phyloP scores from a whole-genome alignment of 352 stramenopile species.

The Pythium pyrilobum region DNA sequence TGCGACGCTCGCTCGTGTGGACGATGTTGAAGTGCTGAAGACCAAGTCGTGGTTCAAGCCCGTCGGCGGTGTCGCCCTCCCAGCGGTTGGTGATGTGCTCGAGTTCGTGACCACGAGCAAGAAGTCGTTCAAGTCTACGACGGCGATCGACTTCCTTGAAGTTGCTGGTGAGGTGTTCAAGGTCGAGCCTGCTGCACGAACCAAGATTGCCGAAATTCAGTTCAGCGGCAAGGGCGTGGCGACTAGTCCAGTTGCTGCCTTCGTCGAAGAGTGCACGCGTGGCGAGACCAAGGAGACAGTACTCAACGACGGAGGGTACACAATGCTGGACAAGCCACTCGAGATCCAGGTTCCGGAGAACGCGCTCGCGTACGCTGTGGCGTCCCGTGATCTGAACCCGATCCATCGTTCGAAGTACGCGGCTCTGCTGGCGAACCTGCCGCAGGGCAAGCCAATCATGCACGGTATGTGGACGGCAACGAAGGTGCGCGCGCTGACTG shows the following conservation, averaged over 20 bases:
- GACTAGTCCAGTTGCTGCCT: slow-evolving; percentile 9
- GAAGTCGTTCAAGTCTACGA: slow-evolving; percentile 47
- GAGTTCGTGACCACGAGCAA: slow-evolving; percentile 47
- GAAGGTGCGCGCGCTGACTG: slow-evolving; percentile 72
- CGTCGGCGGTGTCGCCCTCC: slow-evolving; percentile 4
- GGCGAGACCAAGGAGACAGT: slow-evolving; percentile 18
- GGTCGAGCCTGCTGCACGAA: slow-evolving; percentile 22
- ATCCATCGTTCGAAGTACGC: slow-evolving; percentile 81
- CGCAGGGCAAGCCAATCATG: slow-evolving; percentile 76
- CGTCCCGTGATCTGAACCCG: slow-evolving; percentile 82
- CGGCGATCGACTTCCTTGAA: slow-evolving; percentile 34
- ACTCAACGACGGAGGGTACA: slow-evolving; percentile 51
- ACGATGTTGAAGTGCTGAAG: slow-evolving; percentile 56
- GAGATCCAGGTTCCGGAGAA: slow-evolving; percentile 58
- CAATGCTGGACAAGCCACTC: slow-evolving; percentile 62
- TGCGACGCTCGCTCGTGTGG: slow-evolving; percentile 30
- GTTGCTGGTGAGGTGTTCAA: slow-evolving; percentile 46
- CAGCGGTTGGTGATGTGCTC: slow-evolving; percentile 43
- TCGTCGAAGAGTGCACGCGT: slow-evolving; percentile 1
- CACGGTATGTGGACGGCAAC: slow-evolving; percentile 85
- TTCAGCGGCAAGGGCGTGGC: slow-evolving; percentile 10
- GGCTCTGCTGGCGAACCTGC: slow-evolving; percentile 68
- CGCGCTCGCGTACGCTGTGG: slow-evolving; percentile 66
- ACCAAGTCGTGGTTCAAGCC: slow-evolving; percentile 64
- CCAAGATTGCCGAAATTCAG: slow-evolving; percentile 20